Evolutionary conservation across 2,329 filamentous ascomycete genomes (phyloP), one percentile per base, ranked within the genome.

Genomic region (Amylocarpus encephaloides): DNA sequence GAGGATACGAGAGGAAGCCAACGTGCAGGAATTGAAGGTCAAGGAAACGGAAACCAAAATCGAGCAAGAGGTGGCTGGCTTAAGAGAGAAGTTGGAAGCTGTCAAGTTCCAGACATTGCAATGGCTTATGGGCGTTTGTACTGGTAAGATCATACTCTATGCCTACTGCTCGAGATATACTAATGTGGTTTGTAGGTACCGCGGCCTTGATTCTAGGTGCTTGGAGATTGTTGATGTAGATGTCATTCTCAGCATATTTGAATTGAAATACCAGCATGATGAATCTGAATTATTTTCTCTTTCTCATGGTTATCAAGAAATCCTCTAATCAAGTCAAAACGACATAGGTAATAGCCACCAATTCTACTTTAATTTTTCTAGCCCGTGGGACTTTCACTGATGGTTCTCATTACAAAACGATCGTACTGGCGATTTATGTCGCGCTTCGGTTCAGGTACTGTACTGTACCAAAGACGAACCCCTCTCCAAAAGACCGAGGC

Each of bases 41-140:
- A 96, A 95, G 74, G 93, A 98, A 78, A 97, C 93, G 11, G 93
- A 98, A 73, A 95, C 91, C 51, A 85, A 94, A 71, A 97, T 98
- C 64, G 93, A 98, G 74, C 92, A 97, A 72, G 93, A 97, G 74
- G 90, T 93, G 48, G 92, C 92, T 36, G 86, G 86, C 30, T 69
- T 98, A 65, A 77, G 89, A 59, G 93, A 97, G 74, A 85, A 94
- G 71, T 77, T 98, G 43, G 93, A 98, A 73, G 87, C 89, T 59
- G 93, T 98, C 68, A 98, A 98, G 76, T 97, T 97, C 71, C 89
- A 90, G 66, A 97, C 93, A 33, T 70, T 98, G 68, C 93, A 98
- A 75, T 98, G 93, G 93, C 73, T 98, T 59, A 96, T 97, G 85
- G 91, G 85, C 65, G 88, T 86, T 35, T 80, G 79, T 62, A 84